Evolutionary conservation across 2,329 filamentous ascomycete species (phyloP), one percentile per base, ranked within the genome.

Genomic region (Zelopaecilomyces penicillatus): DNA sequence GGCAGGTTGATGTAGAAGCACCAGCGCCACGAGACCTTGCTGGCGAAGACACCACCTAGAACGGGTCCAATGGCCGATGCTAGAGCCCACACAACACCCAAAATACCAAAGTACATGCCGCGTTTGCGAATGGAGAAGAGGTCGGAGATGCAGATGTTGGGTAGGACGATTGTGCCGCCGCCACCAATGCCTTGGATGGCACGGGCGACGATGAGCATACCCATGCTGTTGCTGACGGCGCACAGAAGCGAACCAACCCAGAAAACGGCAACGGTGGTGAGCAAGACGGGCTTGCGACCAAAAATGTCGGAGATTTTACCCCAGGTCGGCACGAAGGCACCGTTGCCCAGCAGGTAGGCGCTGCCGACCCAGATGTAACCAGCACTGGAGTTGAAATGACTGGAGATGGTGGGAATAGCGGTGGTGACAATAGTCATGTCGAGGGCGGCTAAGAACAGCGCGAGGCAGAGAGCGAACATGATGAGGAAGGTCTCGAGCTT

Each of bases 301-400:
- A 74, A 80, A 44, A 80, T 75, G 50, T 80, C 76, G 36, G 72
- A 73, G 39, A 79, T 56, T 54, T 77, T 76, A 45, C 82, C 83
- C 85, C 84, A 90, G 41, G 83, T 78, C 0, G 84, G 83, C 0
- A 78, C 77, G 1, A 76, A 74, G 60, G 71, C 76, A 1, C 83
- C 80, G 57, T 80, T 83, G 44, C 80, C 83, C 8, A 90, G 75
- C 5, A 88, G 69, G 56, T 85, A 91, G 3, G 84, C 79, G 33
- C 76, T 80, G 10, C 85, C 85, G 49, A 91, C 82, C 87, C 85
- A 90, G 42, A 82, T 76, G 63, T 89, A 90, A 27, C 84, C 85
- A 11, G 76, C 68, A 3, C 78, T 78, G 5, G 83, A 85, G 37
- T 79, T 57, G 49, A 90, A 76, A 48, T 84, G 71, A 31, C 65